Evolutionary conservation across 176 grass and related monocot genomes (phyloP).

Genomic region (Pontederia paniculata): DNA sequence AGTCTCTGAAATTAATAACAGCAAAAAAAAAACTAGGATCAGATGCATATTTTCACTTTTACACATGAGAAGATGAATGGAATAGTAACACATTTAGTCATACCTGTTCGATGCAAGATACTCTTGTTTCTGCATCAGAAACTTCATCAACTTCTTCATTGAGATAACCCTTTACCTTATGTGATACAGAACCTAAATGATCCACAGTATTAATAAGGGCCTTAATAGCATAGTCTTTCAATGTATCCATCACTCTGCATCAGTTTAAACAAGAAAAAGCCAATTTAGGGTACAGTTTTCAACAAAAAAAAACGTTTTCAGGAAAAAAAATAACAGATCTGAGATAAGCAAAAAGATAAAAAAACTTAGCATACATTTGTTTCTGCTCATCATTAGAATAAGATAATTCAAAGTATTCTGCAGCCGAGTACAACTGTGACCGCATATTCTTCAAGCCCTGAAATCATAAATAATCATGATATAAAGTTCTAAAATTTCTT

Average conservation of each 20-base stretch:
- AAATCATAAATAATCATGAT: neutral
- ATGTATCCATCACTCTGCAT: slow-evolving; percentile 44
- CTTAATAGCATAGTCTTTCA: slow-evolving; percentile 63
- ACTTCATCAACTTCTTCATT: slow-evolving; percentile 47
- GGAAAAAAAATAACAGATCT: neutral
- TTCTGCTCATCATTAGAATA: slow-evolving; percentile 46
- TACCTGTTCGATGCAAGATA: slow-evolving; percentile 64
- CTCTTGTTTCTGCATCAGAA: slow-evolving; percentile 26
- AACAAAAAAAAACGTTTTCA: neutral
- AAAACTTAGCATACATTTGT: slow-evolving; percentile 21
- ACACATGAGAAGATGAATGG: too few relatives aligned
- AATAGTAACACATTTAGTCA: too few relatives aligned
- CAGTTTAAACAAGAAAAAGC: neutral
- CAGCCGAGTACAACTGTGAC: slow-evolving; percentile 65
- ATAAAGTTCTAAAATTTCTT: neutral
- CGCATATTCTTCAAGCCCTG: slow-evolving; percentile 71
- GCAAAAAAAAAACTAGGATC: too few relatives aligned
- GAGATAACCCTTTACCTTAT: slow-evolving; percentile 47
- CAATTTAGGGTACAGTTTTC: neutral
- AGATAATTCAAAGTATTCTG: slow-evolving; percentile 72
- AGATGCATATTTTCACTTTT: too few relatives aligned
- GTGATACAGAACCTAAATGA: slow-evolving; percentile 74
- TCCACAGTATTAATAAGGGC: slow-evolving; percentile 78
- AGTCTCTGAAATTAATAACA: too few relatives aligned
- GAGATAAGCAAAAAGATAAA: slow-evolving; percentile 14